These are phyloP conservation scores for Serendipita vermifera DNA, from an alignment of 768 basidiomycete species.

Conservation along the genomic window DNA sequence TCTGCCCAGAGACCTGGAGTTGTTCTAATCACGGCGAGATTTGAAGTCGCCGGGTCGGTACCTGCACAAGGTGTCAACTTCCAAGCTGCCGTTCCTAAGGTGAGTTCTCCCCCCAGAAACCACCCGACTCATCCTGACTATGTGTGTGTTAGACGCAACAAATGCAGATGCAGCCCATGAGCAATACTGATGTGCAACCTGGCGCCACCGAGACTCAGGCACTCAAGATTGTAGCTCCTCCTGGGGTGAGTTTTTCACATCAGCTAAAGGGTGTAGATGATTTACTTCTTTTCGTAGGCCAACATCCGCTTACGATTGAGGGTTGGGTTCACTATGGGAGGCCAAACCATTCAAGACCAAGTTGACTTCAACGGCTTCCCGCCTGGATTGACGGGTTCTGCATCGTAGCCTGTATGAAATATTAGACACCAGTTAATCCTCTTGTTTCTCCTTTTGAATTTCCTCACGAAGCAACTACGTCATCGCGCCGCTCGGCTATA, in stretches of 20 bases:
- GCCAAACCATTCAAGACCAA: conserved; percentile 73
- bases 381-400: conserved; percentile 24
- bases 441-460: neutral
- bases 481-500: no score
- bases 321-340: conserved; percentile 60
- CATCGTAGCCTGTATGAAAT: neutral
- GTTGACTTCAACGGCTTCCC: conserved; percentile 91
- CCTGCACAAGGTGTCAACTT: conserved; percentile 62
- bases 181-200: conserved; percentile 62
- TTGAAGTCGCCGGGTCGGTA: conserved; percentile 50
- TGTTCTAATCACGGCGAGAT: conserved; percentile 80
- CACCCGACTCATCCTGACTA: neutral
- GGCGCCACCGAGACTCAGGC: conserved; percentile 86
- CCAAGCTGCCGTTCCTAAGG: conserved; percentile 96
- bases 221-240: conserved; percentile 80
- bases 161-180: conserved; percentile 96
- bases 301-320: conserved; percentile 74
- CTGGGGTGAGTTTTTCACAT: conserved; percentile 48
- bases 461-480: neutral
- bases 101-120: conserved; percentile 22
- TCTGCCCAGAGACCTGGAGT: conserved; percentile 71
- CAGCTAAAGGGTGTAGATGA: neutral
- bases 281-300: conserved; percentile 36
- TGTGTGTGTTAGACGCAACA: conserved; percentile 69
- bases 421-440: neutral